Conservation (phyloP, 768 basidiomycete genomes). For the Boletus patriciae region DNA sequence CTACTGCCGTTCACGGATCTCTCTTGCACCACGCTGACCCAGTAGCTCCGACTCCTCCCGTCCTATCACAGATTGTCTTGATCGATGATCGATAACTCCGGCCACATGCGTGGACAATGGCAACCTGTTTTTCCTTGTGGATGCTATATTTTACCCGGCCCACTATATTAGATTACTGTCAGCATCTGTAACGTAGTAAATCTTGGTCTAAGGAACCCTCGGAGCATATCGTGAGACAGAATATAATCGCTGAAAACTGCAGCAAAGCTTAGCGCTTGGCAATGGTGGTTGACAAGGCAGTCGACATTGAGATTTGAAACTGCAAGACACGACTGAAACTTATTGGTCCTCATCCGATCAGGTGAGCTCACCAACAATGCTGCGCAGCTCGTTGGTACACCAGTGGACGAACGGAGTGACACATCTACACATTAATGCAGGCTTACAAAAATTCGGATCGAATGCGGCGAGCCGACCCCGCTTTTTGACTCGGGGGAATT, state of each 20-base stretch:
- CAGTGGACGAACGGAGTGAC: background rate
- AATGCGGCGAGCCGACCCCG: conserved; percentile 10
- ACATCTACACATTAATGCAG: background rate
- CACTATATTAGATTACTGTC: background rate
- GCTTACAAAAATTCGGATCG: background rate
- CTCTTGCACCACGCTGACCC: background rate
- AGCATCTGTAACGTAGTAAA: background rate
- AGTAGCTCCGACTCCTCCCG: conserved; percentile 11
- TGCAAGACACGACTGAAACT: background rate
- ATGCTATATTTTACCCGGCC: background rate
- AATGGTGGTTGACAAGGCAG: background rate
- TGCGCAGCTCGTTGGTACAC: background rate
- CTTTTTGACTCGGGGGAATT: background rate
- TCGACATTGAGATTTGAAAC: conserved; percentile 7
- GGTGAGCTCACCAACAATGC: background rate
- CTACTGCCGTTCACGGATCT: no score
- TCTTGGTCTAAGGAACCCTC: background rate
- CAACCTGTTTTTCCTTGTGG: background rate
- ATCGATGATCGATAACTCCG: conserved; percentile 7
- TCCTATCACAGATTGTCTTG: conserved; percentile 13
- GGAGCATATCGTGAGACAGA: conserved; percentile 8
- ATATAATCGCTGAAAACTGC: background rate
- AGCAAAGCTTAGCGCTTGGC: background rate
- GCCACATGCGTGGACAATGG: conserved; percentile 8
- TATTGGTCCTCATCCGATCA: background rate